Percentiles rank a stretch among this genome's conserved stretches.
Conservation (phyloP, 805 yeast species). For the Candida xiaguanensis region DNA sequence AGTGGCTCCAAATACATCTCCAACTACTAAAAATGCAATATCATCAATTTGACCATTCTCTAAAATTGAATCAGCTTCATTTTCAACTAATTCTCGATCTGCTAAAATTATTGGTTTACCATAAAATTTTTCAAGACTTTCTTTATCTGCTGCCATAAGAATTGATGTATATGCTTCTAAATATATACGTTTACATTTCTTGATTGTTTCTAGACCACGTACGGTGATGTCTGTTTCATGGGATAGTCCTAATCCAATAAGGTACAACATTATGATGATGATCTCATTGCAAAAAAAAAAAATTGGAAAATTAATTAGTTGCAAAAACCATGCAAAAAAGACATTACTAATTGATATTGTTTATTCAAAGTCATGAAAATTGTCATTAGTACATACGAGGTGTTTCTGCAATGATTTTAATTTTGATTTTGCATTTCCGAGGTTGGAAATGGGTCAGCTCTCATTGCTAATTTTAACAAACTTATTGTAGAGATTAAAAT, state of each 20-base stretch:
- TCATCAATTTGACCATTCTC: slow-evolving; percentile 76
- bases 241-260: slow-evolving; percentile 89
- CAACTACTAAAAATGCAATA: slow-evolving; percentile 92
- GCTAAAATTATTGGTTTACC: slow-evolving; percentile 85
- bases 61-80: slow-evolving; percentile 79
- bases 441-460: too few relatives aligned
- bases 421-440: too few relatives aligned
- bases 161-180: slow-evolving; percentile 94
- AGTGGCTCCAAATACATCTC: slow-evolving; percentile 97
- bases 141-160: slow-evolving; percentile 84
- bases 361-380: too few relatives aligned
- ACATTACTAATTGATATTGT: too few relatives aligned
- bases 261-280: slow-evolving; percentile 61
- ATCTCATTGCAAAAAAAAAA: slow-evolving; percentile 7
- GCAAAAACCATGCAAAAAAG: too few relatives aligned
- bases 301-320: too few relatives aligned
- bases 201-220: slow-evolving; percentile 84
- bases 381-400: too few relatives aligned
- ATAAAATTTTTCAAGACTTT: slow-evolving; percentile 73
- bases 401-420: too few relatives aligned
- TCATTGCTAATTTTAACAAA: too few relatives aligned
- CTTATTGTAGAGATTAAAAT: too few relatives aligned
- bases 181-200: slow-evolving; percentile 83
- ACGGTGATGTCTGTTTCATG: slow-evolving; percentile 89
- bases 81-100: slow-evolving; percentile 91